Evolutionary conservation across 805 yeast genomes (phyloP).

Genomic region (Candida ascalaphidarum): DNA sequence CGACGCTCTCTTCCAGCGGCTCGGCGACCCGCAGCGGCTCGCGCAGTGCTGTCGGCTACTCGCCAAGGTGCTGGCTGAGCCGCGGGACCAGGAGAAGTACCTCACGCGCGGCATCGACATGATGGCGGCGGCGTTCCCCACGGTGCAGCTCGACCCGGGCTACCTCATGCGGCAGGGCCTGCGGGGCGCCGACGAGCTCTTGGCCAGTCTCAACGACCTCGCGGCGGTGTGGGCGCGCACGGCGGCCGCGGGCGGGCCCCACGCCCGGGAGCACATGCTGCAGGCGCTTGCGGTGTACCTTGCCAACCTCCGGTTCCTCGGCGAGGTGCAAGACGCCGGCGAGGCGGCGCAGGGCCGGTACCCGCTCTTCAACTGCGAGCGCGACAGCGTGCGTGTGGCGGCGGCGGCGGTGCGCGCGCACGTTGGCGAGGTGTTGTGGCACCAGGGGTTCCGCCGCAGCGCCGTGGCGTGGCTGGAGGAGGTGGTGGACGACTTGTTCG

Average conservation of each 20-base stretch:
- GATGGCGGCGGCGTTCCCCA: slow-evolving; percentile 20
- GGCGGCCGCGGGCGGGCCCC: slow-evolving; percentile 2
- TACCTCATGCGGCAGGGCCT: slow-evolving; percentile 18
- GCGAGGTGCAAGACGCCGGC: slow-evolving; percentile 8
- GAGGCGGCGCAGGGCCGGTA: slow-evolving; percentile 15
- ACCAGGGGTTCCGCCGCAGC: slow-evolving; percentile 25
- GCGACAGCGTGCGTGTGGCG: slow-evolving; percentile 16
- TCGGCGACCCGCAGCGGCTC: slow-evolving; percentile 34
- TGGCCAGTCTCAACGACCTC: slow-evolving; percentile 21
- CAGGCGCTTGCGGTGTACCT: slow-evolving; percentile 28
- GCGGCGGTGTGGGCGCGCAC: slow-evolving; percentile 22
- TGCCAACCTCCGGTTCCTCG: slow-evolving; percentile 20
- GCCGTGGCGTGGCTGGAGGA: slow-evolving; percentile 36
- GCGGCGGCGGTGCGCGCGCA: slow-evolving; percentile 29
- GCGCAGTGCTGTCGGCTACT: slow-evolving; percentile 31
- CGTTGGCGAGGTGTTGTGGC: slow-evolving; percentile 34
- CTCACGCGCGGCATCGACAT: slow-evolving; percentile 23
- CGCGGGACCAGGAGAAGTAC: slow-evolving; percentile 13
- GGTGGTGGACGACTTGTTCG: slow-evolving; percentile 26
- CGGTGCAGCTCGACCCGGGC: slow-evolving; percentile 13
- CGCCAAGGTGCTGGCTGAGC: slow-evolving; percentile 14
- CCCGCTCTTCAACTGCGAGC: slow-evolving; percentile 29
- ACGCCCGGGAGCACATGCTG: slow-evolving; percentile 6
- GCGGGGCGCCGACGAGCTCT: slow-evolving; percentile 28
- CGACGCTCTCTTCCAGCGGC: slow-evolving; percentile 25